These are phyloP conservation scores for Echinosophora koreensis DNA, from an alignment of 306 rosid species.

Conservation along the genomic window DNA sequence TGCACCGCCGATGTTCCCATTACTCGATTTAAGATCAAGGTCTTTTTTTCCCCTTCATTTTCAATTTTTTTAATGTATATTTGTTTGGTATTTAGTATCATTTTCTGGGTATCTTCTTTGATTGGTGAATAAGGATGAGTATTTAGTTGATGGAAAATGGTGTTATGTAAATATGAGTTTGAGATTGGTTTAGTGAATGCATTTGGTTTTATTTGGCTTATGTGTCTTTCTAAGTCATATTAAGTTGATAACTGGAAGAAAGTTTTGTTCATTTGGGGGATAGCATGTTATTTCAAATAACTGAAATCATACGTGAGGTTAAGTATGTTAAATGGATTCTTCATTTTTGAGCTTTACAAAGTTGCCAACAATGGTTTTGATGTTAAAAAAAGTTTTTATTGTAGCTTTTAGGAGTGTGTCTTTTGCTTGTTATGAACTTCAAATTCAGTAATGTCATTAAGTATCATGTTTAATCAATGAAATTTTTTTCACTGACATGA, in stretches of 20 bases:
- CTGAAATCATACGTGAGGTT: background rate
- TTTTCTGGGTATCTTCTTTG: slow-evolving; percentile 25
- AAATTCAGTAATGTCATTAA: slow-evolving; percentile 22
- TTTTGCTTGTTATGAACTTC: slow-evolving; percentile 29
- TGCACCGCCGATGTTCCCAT: slow-evolving; percentile 87
- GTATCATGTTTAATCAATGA: background rate
- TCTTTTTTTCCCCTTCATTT: slow-evolving; percentile 13
- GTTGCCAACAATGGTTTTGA: slow-evolving; percentile 12
- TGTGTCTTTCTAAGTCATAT: slow-evolving; percentile 8
- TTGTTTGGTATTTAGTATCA: slow-evolving; percentile 26
- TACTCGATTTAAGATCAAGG: slow-evolving; percentile 91
- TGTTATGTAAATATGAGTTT: slow-evolving; percentile 28
- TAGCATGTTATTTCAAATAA: slow-evolving; percentile 30
- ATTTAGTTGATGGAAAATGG: slow-evolving; percentile 29
- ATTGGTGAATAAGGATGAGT: background rate
- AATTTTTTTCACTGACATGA: slow-evolving; percentile 11
- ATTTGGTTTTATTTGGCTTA: background rate
- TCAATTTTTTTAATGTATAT: background rate
- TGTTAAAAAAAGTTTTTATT: background rate
- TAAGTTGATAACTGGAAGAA: slow-evolving; percentile 12
- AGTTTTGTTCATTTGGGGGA: slow-evolving; percentile 28
- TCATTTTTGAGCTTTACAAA: slow-evolving; percentile 1
- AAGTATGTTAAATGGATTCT: background rate
- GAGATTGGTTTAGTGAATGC: slow-evolving; percentile 38
- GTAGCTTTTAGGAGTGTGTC: slow-evolving; percentile 25